Percentiles rank a stretch among this genome's conserved stretches.
Conservation (phyloP, 768 basidiomycete genomes). For the Clitopilus passeckerianus region DNA sequence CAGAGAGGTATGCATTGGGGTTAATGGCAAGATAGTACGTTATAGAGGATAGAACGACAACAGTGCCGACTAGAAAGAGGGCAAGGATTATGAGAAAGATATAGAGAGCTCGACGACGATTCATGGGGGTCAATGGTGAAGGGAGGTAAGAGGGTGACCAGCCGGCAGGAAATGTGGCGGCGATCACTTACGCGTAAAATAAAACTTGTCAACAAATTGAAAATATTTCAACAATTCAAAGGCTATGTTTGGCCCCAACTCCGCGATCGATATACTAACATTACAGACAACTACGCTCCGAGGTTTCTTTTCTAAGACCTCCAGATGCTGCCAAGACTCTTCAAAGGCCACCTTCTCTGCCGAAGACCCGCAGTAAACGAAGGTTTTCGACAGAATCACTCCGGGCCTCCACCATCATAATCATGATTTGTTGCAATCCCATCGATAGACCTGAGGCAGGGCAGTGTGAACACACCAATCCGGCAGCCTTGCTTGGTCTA, state of each 20-base stretch:
- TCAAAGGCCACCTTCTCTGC: background rate
- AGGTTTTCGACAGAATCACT: background rate
- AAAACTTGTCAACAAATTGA: background rate
- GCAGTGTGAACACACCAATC: background rate
- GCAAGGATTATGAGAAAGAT: slow-evolving; percentile 50
- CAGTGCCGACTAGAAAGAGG: slow-evolving; percentile 80
- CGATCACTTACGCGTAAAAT: background rate
- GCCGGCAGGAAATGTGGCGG: background rate
- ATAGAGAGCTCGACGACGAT: slow-evolving; percentile 38
- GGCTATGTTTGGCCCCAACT: background rate
- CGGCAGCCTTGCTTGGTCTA: background rate
- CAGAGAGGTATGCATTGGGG: slow-evolving; percentile 71
- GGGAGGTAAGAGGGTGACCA: slow-evolving; percentile 1
- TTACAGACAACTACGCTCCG: background rate
- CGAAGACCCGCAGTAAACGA: background rate
- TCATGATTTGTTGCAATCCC: background rate
- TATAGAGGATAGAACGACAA: slow-evolving; percentile 87
- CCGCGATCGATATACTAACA: background rate
- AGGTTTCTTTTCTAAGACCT: background rate
- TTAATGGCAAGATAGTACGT: slow-evolving; percentile 87
- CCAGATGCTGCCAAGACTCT: background rate
- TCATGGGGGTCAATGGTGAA: slow-evolving; percentile 27
- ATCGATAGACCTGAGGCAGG: background rate
- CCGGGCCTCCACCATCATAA: background rate
- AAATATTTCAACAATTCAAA: background rate